phyloP scores from a whole-genome alignment of 2,329 filamentous ascomycete genomes.

The Colletotrichum nymphaeae region DNA sequence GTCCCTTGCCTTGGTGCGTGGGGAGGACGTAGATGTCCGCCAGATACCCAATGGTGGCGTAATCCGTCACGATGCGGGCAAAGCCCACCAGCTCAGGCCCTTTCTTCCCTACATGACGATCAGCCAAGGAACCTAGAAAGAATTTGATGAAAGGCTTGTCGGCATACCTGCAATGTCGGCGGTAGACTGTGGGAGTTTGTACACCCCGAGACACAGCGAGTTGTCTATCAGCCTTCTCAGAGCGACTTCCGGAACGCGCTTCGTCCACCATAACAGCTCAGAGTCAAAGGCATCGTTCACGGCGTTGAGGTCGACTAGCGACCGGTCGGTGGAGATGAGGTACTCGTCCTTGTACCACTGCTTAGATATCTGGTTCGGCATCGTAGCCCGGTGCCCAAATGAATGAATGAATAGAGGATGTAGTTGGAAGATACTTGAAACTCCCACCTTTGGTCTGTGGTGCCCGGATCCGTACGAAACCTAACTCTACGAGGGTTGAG shows the following conservation, averaged over 20 bases:
- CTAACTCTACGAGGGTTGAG: neutral
- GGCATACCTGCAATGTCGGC: constrained; percentile 46
- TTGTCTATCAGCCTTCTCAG: constrained; percentile 65
- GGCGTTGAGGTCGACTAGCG: constrained; percentile 63
- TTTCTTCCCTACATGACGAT: constrained; percentile 27
- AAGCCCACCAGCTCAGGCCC: constrained; percentile 52
- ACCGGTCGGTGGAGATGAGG: constrained; percentile 70
- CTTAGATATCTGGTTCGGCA: constrained; percentile 37
- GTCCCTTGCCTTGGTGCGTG: constrained; percentile 68
- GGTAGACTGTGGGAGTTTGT: constrained; percentile 49
- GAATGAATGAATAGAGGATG: neutral
- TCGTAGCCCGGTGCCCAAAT: neutral
- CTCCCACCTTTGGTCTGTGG: neutral
- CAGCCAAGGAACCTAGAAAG: neutral
- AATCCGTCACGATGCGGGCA: constrained; percentile 42
- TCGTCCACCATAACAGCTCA: constrained; percentile 72
- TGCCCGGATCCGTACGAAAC: neutral
- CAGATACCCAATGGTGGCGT: constrained; percentile 41
- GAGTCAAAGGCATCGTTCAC: constrained; percentile 67
- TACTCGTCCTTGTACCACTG: constrained; percentile 66
- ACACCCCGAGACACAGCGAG: constrained; percentile 71
- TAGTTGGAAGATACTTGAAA: constrained; percentile 19
- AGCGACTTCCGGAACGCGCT: constrained; percentile 57
- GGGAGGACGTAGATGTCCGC: constrained; percentile 76
- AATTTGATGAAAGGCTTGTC: neutral